Percentiles rank a stretch among this genome's conserved stretches.
Evolutionary conservation across 148 eudicot genomes (phyloP).

Genomic region (Beta vulgaris): DNA sequence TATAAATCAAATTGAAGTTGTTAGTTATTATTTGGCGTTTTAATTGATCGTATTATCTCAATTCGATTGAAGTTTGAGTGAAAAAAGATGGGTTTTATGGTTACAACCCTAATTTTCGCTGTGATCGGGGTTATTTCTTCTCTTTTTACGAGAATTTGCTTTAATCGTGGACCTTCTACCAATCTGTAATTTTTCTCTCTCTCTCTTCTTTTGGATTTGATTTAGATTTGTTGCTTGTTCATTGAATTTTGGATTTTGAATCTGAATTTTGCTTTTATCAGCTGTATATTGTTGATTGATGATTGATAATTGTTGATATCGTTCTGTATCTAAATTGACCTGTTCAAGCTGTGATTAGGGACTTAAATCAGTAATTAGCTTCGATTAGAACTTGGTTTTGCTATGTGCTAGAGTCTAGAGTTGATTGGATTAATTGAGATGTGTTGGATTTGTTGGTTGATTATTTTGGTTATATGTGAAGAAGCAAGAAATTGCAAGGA

Average conservation of each 20-base stretch:
- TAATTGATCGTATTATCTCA: conserved; percentile 3
- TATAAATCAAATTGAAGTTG: not conserved
- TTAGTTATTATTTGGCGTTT: not conserved
- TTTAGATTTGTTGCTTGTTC: conserved; percentile 2
- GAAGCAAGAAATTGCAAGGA: not conserved
- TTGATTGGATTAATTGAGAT: not conserved
- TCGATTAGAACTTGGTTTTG: not conserved
- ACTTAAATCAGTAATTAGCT: not conserved
- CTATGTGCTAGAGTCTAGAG: not conserved
- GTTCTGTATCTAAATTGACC: not conserved
- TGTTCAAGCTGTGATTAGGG: not conserved
- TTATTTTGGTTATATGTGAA: not conserved
- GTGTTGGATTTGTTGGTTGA: not conserved
- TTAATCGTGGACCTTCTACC: conserved; percentile 84
- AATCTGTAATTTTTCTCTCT: conserved; percentile 54
- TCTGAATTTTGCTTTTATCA: not conserved
- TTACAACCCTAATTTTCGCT: conserved; percentile 69
- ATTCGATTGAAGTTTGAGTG: not conserved
- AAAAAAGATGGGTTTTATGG: conserved; percentile 66
- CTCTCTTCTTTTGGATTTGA: not conserved
- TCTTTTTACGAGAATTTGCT: conserved; percentile 77
- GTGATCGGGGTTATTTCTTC: conserved; percentile 72
- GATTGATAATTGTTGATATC: not conserved
- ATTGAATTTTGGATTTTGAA: conserved; percentile 20
- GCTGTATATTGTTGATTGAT: not conserved